Evolutionary conservation across 2,329 filamentous ascomycete species (phyloP).

Genomic region (Periconia sp.): DNA sequence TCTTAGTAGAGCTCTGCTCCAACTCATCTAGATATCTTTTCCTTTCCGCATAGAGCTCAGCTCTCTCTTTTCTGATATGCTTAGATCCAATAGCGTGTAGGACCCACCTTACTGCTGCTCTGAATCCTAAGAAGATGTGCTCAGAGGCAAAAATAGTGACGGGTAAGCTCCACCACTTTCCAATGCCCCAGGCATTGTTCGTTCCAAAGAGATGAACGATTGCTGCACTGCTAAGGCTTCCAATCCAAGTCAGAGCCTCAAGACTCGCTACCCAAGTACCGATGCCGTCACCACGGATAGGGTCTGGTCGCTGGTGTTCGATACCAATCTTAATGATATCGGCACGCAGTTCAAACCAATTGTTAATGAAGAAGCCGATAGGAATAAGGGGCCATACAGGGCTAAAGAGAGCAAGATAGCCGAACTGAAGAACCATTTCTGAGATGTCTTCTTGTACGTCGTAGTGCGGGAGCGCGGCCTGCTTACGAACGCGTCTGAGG

Average conservation of each 20-base stretch:
- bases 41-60: conserved; percentile 31
- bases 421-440: conserved; percentile 45
- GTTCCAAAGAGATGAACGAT: conserved; percentile 41
- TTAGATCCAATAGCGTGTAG: conserved; percentile 35
- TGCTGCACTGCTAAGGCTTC: conserved; percentile 38
- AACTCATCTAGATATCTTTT: conserved; percentile 38
- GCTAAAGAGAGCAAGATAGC: conserved; percentile 42
- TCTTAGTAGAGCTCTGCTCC: conserved; percentile 23
- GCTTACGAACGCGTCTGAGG: conserved; percentile 33
- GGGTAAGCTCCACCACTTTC: conserved; percentile 35
- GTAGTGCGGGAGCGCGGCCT: conserved; percentile 35
- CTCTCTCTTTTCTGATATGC: conserved; percentile 33
- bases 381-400: conserved; percentile 43
- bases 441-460: conserved; percentile 44
- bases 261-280: conserved; percentile 41
- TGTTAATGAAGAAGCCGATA: conserved; percentile 45
- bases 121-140: conserved; percentile 40
- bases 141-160: conserved; percentile 40
- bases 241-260: conserved; percentile 41
- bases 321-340: conserved; percentile 43
- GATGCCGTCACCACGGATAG: conserved; percentile 37
- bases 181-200: conserved; percentile 19
- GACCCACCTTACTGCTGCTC: conserved; percentile 32
- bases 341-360: conserved; percentile 43
- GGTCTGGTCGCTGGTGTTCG: conserved; percentile 36